Conservation (phyloP, 2,329 filamentous ascomycete genomes). For the Keithomyces neogunnii region DNA sequence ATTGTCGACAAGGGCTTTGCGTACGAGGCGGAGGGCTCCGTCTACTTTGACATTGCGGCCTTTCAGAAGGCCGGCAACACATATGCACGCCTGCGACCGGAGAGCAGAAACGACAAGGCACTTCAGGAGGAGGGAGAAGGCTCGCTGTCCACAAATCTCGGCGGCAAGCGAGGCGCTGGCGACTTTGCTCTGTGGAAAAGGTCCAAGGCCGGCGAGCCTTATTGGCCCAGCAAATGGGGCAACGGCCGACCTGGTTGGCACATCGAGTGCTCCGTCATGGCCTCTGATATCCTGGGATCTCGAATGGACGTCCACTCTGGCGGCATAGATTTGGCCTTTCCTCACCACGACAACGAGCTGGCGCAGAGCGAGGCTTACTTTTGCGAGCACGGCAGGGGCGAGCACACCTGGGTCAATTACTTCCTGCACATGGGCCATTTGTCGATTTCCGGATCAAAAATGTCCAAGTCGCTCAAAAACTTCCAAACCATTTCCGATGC, state of each 20-base stretch:
- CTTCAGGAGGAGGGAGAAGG: conserved; percentile 87
- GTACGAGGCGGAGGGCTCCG: conserved; percentile 73
- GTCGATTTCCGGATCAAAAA: conserved; percentile 78
- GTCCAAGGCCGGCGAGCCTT: conserved; percentile 84
- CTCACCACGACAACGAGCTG: conserved; percentile 88
- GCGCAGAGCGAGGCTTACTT: conserved; percentile 89
- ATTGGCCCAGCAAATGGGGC: conserved; percentile 84
- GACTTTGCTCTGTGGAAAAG: conserved; percentile 95
- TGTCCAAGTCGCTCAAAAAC: conserved; percentile 94
- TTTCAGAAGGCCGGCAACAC: conserved; percentile 80
- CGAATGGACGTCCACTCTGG: conserved; percentile 91
- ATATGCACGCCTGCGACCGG: conserved; percentile 79
- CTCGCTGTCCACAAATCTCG: conserved; percentile 55
- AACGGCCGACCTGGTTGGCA: conserved; percentile 88
- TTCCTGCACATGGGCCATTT: conserved; percentile 94
- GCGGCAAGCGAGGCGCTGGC: conserved; percentile 63
- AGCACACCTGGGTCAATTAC: conserved; percentile 84
- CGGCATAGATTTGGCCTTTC: conserved; percentile 84
- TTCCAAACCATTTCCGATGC: conserved; percentile 90
- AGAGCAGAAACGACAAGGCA: conserved; percentile 74
- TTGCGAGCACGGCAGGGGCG: conserved; percentile 37
- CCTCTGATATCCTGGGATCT: conserved; percentile 74
- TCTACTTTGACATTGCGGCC: conserved; percentile 85
- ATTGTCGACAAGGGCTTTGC: conserved; percentile 82
- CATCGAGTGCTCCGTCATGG: conserved; percentile 96